Conservation (phyloP, 2,329 filamentous ascomycete genomes). For the Tothia fuscella region DNA sequence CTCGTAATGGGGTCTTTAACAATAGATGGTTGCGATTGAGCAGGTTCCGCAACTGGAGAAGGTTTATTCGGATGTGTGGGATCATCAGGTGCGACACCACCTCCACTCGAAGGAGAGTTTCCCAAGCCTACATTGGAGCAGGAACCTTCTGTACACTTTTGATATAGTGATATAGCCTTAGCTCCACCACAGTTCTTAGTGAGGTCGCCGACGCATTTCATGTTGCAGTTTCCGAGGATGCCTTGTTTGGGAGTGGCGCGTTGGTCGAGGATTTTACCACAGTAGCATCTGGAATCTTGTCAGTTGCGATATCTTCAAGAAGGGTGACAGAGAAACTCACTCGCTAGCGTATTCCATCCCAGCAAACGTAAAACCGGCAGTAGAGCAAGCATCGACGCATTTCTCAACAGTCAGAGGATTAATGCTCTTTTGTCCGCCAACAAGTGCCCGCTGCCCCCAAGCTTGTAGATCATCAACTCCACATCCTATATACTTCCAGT, state of each 20-base stretch:
- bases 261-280: constrained; percentile 23
- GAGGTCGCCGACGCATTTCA: constrained; percentile 31
- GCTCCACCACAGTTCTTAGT: background rate
- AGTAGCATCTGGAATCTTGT: constrained; percentile 35
- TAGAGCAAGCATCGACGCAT: constrained; percentile 21
- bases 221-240: constrained; percentile 43
- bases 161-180: background rate
- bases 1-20: no score
- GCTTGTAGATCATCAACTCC: constrained; percentile 18
- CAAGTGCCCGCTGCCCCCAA: background rate
- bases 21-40: no score
- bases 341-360: constrained; percentile 23
- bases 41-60: no score
- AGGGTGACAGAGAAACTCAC: constrained; percentile 9
- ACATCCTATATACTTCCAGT: constrained; percentile 24
- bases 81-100: no score
- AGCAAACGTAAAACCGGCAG: constrained; percentile 18
- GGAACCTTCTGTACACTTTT: background rate
- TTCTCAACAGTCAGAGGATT: constrained; percentile 21
- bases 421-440: constrained; percentile 16
- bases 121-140: background rate
- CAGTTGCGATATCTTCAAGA: background rate
- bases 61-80: no score
- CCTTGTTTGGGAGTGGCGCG: constrained; percentile 28
- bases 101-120: no score